A percentile compares a stretch with the other conserved stretches of the same genome.
phyloP scores from a whole-genome alignment of 176 grass and related monocot species.

The Eleusine indica region DNA sequence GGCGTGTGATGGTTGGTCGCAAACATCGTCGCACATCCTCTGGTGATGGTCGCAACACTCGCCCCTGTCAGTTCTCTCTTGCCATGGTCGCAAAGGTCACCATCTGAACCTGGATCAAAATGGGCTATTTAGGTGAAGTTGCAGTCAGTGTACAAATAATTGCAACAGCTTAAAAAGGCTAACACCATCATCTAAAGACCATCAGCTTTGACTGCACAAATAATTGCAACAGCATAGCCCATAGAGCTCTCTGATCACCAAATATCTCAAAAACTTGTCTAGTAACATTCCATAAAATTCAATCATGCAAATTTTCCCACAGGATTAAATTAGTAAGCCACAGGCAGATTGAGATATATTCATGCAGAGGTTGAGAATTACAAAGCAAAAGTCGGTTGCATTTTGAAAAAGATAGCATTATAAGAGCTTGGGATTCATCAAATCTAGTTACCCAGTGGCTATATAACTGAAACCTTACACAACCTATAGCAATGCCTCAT shows the following conservation, averaged over 20 bases:
- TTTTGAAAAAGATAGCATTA: background rate
- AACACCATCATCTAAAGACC: background rate
- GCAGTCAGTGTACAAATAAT: background rate
- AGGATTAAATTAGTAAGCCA: background rate
- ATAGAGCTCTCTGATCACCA: background rate
- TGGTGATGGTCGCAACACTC: too few relatives aligned
- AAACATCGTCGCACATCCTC: too few relatives aligned
- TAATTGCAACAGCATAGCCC: background rate
- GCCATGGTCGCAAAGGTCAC: too few relatives aligned
- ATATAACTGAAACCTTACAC: too few relatives aligned
- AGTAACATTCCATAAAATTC: background rate
- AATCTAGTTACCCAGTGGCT: too few relatives aligned
- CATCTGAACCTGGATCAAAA: background rate
- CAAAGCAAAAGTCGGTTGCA: background rate
- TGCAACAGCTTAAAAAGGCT: background rate
- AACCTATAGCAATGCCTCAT: too few relatives aligned
- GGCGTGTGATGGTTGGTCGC: too few relatives aligned
- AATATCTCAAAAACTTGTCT: background rate
- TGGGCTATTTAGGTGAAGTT: background rate
- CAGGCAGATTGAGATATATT: background rate
- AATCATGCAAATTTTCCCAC: background rate
- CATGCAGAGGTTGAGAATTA: background rate
- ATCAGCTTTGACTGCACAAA: background rate
- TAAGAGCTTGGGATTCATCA: background rate
- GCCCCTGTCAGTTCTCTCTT: too few relatives aligned